Conservation (phyloP, 768 basidiomycete genomes). For the Kwoniella bestiolae region DNA sequence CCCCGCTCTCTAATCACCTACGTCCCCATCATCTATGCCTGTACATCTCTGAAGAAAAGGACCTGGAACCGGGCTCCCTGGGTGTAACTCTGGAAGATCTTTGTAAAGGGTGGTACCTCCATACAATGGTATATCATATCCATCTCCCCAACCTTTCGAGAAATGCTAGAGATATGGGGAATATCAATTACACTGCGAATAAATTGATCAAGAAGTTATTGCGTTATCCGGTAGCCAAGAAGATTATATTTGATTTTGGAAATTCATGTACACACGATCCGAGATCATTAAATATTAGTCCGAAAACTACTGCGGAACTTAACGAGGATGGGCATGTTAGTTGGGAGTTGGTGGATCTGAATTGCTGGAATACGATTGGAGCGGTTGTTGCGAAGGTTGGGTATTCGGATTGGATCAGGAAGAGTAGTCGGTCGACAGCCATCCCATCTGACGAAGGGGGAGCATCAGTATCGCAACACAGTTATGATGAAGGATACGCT, state of each 20-base stretch:
- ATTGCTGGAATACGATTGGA: neutral
- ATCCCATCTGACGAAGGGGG: neutral
- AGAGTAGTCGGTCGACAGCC: neutral
- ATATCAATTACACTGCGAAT: neutral
- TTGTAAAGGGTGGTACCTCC: neutral
- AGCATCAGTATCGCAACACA: neutral
- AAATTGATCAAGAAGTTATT: neutral
- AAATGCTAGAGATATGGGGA: neutral
- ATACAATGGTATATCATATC: neutral
- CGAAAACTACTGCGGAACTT: neutral
- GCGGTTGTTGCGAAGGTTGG: neutral
- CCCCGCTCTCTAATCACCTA: neutral
- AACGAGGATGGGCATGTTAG: neutral
- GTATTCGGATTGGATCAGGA: neutral
- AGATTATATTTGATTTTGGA: neutral
- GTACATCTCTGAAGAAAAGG: neutral
- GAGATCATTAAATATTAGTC: neutral
- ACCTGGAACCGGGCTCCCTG: neutral
- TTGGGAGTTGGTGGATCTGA: conserved; percentile 5
- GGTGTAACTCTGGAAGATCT: neutral
- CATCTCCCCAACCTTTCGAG: neutral
- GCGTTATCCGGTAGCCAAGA: neutral
- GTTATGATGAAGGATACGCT: neutral
- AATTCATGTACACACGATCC: neutral
- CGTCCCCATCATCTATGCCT: neutral